These are phyloP conservation scores for Fonsecaea nubica DNA, from an alignment of 2,329 filamentous ascomycete genomes.

Conservation along the genomic window DNA sequence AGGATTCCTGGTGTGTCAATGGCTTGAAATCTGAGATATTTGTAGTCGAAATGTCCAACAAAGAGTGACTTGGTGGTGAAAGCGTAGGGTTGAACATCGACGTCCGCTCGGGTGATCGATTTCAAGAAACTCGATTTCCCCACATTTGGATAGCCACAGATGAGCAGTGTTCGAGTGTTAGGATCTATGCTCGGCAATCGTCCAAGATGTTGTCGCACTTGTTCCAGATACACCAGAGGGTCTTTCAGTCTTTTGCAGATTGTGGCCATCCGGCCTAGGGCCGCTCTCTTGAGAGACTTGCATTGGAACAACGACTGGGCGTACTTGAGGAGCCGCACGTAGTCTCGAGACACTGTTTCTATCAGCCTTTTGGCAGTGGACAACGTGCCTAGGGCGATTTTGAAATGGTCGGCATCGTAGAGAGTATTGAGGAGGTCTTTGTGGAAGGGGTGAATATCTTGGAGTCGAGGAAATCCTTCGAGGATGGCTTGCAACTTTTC, in stretches of 20 bases:
- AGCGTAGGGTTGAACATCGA: constrained; percentile 95
- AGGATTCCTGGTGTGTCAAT: constrained; percentile 99
- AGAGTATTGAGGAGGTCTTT: constrained; percentile 94
- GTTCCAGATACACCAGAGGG: constrained; percentile 91
- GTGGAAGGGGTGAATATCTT: constrained; percentile 95
- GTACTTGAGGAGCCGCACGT: constrained; percentile 95
- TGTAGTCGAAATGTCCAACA: constrained; percentile 97
- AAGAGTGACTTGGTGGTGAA: constrained; percentile 98
- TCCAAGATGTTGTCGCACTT: constrained; percentile 94
- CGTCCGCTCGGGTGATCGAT: constrained; percentile 90
- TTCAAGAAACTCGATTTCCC: constrained; percentile 96
- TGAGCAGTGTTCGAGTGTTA: constrained; percentile 92
- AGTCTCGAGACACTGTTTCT: constrained; percentile 94
- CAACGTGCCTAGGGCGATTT: constrained; percentile 93
- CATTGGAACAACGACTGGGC: constrained; percentile 97
- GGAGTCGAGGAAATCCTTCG: constrained; percentile 88
- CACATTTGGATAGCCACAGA: constrained; percentile 97
- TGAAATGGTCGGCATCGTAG: constrained; percentile 97
- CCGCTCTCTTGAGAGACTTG: constrained; percentile 97
- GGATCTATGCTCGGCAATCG: constrained; percentile 98
- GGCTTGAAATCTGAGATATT: constrained; percentile 86
- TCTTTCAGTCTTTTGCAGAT: constrained; percentile 95
- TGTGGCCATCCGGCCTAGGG: constrained; percentile 96
- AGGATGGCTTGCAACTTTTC: constrained; percentile 92
- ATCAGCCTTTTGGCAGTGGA: constrained; percentile 96